These are phyloP conservation scores for Candida caryicola DNA, from an alignment of 805 yeast species.

Conservation along the genomic window DNA sequence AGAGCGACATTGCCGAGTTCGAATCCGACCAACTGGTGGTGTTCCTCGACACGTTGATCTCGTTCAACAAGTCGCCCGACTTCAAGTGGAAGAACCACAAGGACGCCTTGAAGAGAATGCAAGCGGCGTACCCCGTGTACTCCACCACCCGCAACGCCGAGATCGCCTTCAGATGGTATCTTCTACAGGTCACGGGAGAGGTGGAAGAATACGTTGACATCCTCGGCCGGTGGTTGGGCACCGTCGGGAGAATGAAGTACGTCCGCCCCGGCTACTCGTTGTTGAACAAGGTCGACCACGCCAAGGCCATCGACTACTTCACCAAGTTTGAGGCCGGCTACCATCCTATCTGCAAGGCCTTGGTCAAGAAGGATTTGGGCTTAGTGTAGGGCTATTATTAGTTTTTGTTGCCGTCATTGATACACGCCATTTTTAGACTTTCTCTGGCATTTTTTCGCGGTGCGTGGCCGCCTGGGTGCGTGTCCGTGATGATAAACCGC, in stretches of 20 bases:
- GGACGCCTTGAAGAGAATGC: constrained; percentile 31
- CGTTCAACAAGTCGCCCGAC: constrained; percentile 41
- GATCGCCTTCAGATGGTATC: constrained; percentile 73
- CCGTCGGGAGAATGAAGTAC: constrained; percentile 37
- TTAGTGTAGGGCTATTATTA: constrained; percentile 12
- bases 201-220: constrained; percentile 44
- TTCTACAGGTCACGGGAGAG: constrained; percentile 58
- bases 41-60: constrained; percentile 66
- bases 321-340: constrained; percentile 18
- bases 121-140: constrained; percentile 37
- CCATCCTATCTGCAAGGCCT: constrained; percentile 38
- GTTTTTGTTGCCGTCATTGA: too few relatives aligned
- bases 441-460: too few relatives aligned
- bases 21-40: constrained; percentile 76
- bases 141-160: constrained; percentile 69
- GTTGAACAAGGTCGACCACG: constrained; percentile 22
- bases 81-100: constrained; percentile 38
- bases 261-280: constrained; percentile 33
- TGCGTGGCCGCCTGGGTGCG: too few relatives aligned
- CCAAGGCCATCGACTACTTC: constrained; percentile 28
- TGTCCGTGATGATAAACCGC: too few relatives aligned
- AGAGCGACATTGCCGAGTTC: constrained; percentile 54
- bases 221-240: constrained; percentile 53
- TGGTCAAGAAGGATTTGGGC: constrained; percentile 82
- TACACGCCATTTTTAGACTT: too few relatives aligned